Percentiles rank a stretch among this genome's conserved stretches.
phyloP scores from a whole-genome alignment of 108 stramenopile genomes.

The Skeletonema marinoi region DNA sequence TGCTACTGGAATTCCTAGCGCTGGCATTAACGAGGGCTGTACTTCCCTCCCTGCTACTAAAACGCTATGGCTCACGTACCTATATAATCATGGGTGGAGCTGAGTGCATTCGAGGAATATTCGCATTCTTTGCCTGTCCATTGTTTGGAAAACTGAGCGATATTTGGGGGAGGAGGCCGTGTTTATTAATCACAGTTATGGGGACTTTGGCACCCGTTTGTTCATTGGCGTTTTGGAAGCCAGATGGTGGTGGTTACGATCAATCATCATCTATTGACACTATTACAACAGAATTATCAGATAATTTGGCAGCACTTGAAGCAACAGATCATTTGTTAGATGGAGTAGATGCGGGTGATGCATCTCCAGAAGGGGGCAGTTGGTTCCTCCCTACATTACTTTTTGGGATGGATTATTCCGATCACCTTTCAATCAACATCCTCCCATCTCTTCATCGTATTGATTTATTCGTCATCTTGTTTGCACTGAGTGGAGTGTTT shows the following conservation, averaged over 20 bases:
- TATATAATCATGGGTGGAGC: slow-evolving; percentile 88
- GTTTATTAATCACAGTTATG: slow-evolving; percentile 88
- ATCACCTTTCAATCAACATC: not conserved
- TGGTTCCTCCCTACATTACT: not conserved
- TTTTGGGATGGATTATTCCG: not conserved
- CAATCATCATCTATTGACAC: not conserved
- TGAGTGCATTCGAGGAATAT: slow-evolving; percentile 89
- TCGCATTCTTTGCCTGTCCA: slow-evolving; percentile 94
- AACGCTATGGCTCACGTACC: slow-evolving; percentile 63
- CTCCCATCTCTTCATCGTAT: slow-evolving; percentile 24
- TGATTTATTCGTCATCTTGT: slow-evolving; percentile 69
- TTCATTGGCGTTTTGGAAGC: slow-evolving; percentile 80
- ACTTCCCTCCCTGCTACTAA: slow-evolving; percentile 74
- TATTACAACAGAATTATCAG: not conserved
- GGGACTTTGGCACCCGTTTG: slow-evolving; percentile 93
- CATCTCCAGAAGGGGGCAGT: slow-evolving; percentile 12
- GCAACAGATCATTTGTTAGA: not conserved
- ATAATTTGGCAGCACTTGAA: not conserved
- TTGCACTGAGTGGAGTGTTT: slow-evolving; percentile 90
- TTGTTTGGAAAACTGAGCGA: slow-evolving; percentile 91
- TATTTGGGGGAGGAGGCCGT: slow-evolving; percentile 75
- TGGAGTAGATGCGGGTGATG: slow-evolving; percentile 28
- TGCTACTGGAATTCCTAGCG: slow-evolving; percentile 93
- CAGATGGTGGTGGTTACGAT: slow-evolving; percentile 12
- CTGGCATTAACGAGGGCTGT: slow-evolving; percentile 84